Evolutionary conservation across 352 stramenopile genomes (phyloP).

Genomic region (Phytophthora multivora): DNA sequence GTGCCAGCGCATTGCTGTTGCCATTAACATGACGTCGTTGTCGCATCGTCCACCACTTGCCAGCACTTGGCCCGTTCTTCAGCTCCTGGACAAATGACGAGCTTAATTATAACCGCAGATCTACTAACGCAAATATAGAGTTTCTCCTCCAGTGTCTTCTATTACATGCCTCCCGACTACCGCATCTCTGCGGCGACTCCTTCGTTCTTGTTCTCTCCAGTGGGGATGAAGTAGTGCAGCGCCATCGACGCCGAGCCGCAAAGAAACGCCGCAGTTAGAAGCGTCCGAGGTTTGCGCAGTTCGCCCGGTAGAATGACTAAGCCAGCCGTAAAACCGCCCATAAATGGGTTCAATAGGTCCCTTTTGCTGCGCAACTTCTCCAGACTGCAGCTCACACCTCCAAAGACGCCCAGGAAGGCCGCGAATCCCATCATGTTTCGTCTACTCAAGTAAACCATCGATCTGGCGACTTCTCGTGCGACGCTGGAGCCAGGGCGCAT

Average conservation of each 20-base stretch:
- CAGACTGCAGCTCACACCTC: slow-evolving; percentile 69
- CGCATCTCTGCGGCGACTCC: background rate
- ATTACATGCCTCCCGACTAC: slow-evolving; percentile 13
- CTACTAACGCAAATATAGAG: slow-evolving; percentile 25
- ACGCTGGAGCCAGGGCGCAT: slow-evolving; percentile 27
- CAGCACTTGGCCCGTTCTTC: background rate
- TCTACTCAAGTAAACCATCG: slow-evolving; percentile 36
- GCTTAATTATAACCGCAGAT: slow-evolving; percentile 17
- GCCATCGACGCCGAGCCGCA: slow-evolving; percentile 63
- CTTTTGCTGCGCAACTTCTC: slow-evolving; percentile 59
- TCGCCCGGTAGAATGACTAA: slow-evolving; percentile 54
- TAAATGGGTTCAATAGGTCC: slow-evolving; percentile 75
- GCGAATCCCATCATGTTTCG: slow-evolving; percentile 77
- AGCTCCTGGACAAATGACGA: background rate
- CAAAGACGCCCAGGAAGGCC: slow-evolving; percentile 76
- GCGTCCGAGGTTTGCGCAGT: slow-evolving; percentile 45
- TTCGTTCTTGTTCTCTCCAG: slow-evolving; percentile 30
- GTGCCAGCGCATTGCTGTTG: slow-evolving; percentile 48
- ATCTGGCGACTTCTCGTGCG: slow-evolving; percentile 35
- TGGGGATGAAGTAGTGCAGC: slow-evolving; percentile 62
- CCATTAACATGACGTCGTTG: slow-evolving; percentile 58
- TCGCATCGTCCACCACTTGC: slow-evolving; percentile 29
- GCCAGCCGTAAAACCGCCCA: slow-evolving; percentile 64
- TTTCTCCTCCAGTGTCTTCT: slow-evolving; percentile 10
- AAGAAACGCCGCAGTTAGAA: slow-evolving; percentile 48